These are phyloP conservation scores for Phellopilus nigrolimitatus DNA, from an alignment of 1,284 basidiomycete genomes.

Conservation along the genomic window DNA sequence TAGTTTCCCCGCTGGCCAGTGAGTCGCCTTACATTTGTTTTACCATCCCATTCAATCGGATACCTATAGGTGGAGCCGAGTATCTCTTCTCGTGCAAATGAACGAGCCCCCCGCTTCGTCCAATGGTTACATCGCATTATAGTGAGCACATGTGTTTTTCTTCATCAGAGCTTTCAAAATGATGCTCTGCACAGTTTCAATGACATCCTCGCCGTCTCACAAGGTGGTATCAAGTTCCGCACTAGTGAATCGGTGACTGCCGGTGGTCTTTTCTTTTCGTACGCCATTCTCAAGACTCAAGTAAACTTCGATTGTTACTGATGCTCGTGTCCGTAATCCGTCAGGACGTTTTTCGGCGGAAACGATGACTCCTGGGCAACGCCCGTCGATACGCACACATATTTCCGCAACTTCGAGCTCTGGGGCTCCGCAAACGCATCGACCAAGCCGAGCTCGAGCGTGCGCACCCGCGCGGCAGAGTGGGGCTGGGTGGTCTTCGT, in stretches of 20 bases:
- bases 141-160: slow-evolving; percentile 34
- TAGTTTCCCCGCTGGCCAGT: slow-evolving; percentile 47
- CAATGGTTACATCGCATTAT: slow-evolving; percentile 54
- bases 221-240: slow-evolving; percentile 50
- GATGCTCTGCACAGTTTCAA: slow-evolving; percentile 42
- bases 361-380: slow-evolving; percentile 63
- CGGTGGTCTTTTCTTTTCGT: slow-evolving; percentile 66
- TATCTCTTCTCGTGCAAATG: slow-evolving; percentile 53
- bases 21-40: slow-evolving; percentile 26
- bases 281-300: slow-evolving; percentile 26
- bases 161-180: slow-evolving; percentile 4
- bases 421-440: slow-evolving; percentile 34
- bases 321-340: slow-evolving; percentile 4
- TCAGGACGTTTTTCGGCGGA: slow-evolving; percentile 71
- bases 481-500: slow-evolving; percentile 17
- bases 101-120: slow-evolving; percentile 51
- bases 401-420: slow-evolving; percentile 63
- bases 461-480: slow-evolving; percentile 7
- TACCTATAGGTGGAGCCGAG: slow-evolving; percentile 46
- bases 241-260: slow-evolving; percentile 38
- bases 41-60: not conserved
- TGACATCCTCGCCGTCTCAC: slow-evolving; percentile 45
- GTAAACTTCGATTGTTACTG: not conserved
- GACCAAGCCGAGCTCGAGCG: slow-evolving; percentile 10
- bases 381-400: slow-evolving; percentile 54